phyloP scores from a whole-genome alignment of 2,329 filamentous ascomycete species.

The Blumeriella jaapii region DNA sequence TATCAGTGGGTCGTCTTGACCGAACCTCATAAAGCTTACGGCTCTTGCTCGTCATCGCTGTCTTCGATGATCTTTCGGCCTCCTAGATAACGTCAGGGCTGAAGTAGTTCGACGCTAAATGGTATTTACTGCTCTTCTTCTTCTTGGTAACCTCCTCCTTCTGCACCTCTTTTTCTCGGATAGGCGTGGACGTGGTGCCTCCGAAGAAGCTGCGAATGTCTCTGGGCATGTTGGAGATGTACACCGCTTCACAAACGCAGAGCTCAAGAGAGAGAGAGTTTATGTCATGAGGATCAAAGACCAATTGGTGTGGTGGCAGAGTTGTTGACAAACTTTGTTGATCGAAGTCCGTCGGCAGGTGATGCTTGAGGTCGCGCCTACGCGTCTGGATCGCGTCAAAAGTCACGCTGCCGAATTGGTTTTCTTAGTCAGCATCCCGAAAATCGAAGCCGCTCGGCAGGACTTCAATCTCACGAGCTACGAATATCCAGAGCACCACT shows the following conservation, averaged over 20 bases:
- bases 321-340: neutral
- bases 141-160: conserved; percentile 26
- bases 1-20: conserved; percentile 14
- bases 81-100: conserved; percentile 26
- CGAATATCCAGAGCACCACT: too few species aligned
- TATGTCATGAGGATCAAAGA: neutral
- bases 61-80: conserved; percentile 66
- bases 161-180: conserved; percentile 31
- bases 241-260: neutral
- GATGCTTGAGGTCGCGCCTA: conserved; percentile 10
- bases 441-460: too few species aligned
- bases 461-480: too few species aligned
- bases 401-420: too few species aligned
- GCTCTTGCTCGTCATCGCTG: conserved; percentile 67
- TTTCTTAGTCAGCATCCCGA: too few species aligned
- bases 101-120: neutral
- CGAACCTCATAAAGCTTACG: conserved; percentile 29
- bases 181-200: conserved; percentile 51
- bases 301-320: neutral
- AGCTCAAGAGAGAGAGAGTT: neutral
- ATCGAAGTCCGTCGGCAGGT: neutral
- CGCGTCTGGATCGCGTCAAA: too few species aligned
- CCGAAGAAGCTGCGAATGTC: conserved; percentile 92
- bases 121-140: conserved; percentile 23
- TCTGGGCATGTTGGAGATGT: conserved; percentile 49